Base-by-base conservation (phyloP, 208 protist species). In the Trypanosoma grayi region DNA sequence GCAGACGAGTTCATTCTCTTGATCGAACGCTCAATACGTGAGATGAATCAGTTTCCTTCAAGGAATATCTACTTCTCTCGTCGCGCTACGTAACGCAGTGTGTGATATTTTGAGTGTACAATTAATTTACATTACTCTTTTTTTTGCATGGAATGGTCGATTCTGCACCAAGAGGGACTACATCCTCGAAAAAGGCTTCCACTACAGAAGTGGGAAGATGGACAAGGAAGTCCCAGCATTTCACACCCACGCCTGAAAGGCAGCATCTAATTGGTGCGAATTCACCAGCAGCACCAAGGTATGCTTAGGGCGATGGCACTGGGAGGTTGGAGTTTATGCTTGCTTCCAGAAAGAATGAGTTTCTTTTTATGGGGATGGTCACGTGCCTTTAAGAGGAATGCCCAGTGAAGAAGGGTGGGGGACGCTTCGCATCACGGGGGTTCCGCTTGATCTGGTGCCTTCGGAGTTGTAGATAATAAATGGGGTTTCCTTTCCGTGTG, bases 281-380 rank as follows among this genome's bases (percentile, higher is more conserved):
- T 31, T 90, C 95, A 1, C 66, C 95, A 30, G 72, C 60, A 39
- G 80, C 83, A 16, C 91, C 88, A 9, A 83, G 81, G 37, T 90
- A 83, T 18, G 96, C 98, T 9, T 69, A 75, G 54, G 98, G 98
- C 70, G 87, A 95, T 34, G 89, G 94, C 41, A 96, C 96, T 18
- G 92, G 98, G 40, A 99, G 98, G 2, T 98, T 99, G 7, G 98
- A 99, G 73, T 99, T 99, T 71, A 92, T 99, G 40, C 76, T 98
- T 2, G 97, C 99, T 60, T 67, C 81, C 11, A 48, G 84, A 27
- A 75, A 25, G 0, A 47, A 81, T 8, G 73, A 89, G 4, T 99
- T 98, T 81, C 99, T 94, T 82, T 99, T 99, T 56, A 91, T 99
- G 76, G 98, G 99, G 72, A 99, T 99, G 97, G 99, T 99, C 72